A percentile compares a stretch with the other conserved stretches of the same genome.
Evolutionary conservation across 2,329 filamentous ascomycete species (phyloP).

Genomic region (Cryphonectria japonica): DNA sequence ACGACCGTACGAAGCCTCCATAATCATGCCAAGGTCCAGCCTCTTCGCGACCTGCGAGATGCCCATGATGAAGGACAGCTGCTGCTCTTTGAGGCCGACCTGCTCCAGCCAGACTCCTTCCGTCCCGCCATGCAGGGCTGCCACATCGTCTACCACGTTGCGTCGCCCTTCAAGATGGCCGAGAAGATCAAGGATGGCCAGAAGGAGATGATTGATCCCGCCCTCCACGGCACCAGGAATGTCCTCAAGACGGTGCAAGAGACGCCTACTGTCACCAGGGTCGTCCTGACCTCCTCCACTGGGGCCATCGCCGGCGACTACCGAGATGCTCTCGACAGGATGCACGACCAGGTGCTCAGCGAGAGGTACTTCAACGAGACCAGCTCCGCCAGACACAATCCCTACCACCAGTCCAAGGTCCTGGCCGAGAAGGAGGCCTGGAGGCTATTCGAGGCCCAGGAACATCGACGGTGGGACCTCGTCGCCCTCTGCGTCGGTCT

Average conservation of each 20-base stretch:
- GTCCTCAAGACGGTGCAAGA: constrained; percentile 35
- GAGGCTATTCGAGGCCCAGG: constrained; percentile 32
- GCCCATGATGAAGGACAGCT: constrained; percentile 30
- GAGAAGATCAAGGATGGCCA: constrained; percentile 35
- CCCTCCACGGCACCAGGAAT: constrained; percentile 34
- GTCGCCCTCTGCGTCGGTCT: constrained; percentile 36
- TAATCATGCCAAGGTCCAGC: constrained; percentile 22
- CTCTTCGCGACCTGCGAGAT: constrained; percentile 24
- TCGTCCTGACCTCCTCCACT: constrained; percentile 36
- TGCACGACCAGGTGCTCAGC: constrained; percentile 30
- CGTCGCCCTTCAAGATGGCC: constrained; percentile 39
- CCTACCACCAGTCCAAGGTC: constrained; percentile 37
- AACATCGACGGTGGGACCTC: constrained; percentile 33
- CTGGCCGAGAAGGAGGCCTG: constrained; percentile 37
- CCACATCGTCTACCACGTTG: constrained; percentile 40
- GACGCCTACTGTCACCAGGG: constrained; percentile 33
- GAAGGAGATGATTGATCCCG: constrained; percentile 36
- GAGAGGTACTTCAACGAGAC: constrained; percentile 35
- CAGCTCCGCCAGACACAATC: constrained; percentile 34
- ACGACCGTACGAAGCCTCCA: constrained; percentile 28
- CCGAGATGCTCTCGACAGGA: constrained; percentile 33
- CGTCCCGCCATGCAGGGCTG: constrained; percentile 36
- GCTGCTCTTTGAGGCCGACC: constrained; percentile 38
- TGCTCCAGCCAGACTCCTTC: constrained; percentile 38
- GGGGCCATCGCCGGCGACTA: constrained; percentile 36